A percentile compares a stretch with the other conserved stretches of the same genome.
Evolutionary conservation across 164 flowering plant genomes (phyloP).

Genomic region (Brasenia schreberi): DNA sequence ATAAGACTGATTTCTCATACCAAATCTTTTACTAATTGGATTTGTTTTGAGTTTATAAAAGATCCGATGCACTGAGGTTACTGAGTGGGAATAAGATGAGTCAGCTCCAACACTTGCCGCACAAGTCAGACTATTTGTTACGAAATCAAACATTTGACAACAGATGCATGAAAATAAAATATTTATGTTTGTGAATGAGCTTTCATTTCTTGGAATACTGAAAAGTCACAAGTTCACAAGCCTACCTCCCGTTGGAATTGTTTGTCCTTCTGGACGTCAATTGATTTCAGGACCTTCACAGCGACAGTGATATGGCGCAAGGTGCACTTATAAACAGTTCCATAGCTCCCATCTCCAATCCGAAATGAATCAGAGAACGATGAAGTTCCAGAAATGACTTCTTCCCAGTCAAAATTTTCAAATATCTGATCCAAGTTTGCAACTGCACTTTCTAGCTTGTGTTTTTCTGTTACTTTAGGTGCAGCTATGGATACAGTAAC

Average conservation of each 20-base stretch:
- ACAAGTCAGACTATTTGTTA: too few species aligned
- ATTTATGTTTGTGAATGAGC: too few species aligned
- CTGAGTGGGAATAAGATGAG: too few species aligned
- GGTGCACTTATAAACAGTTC: slow-evolving; percentile 67
- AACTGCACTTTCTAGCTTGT: slow-evolving; percentile 44
- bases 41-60: too few species aligned
- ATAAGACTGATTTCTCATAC: too few species aligned
- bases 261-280: slow-evolving; percentile 24
- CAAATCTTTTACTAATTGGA: too few species aligned
- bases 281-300: slow-evolving; percentile 62
- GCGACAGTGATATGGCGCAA: slow-evolving; percentile 61
- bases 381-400: slow-evolving; percentile 54
- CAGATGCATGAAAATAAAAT: too few species aligned
- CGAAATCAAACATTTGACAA: too few species aligned
- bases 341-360: slow-evolving; percentile 73
- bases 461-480: slow-evolving; percentile 44
- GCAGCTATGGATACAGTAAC: slow-evolving; percentile 33
- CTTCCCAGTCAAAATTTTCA: slow-evolving; percentile 61
- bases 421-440: slow-evolving; percentile 23
- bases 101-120: too few species aligned
- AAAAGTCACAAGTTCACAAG: too few species aligned
- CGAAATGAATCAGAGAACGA: slow-evolving; percentile 56
- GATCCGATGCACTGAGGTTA: too few species aligned
- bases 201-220: too few species aligned
- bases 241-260: slow-evolving; percentile 80